Base-by-base conservation (phyloP, 2,329 filamentous ascomycete species). In the Monosporascus sp. region DNA sequence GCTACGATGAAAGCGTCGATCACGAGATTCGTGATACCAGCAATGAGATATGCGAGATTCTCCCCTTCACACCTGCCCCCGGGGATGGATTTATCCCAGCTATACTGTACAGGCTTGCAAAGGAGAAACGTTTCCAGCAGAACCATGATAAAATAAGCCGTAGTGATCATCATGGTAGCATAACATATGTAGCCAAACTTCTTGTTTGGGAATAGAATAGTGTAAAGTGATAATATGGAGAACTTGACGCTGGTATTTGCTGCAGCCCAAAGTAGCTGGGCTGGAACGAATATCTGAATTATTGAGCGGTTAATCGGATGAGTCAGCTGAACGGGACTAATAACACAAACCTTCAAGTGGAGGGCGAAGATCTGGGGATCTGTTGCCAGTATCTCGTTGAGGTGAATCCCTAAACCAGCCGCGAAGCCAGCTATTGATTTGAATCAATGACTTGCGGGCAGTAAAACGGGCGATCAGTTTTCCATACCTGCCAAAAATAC, bases 181-280 rank as follows among this genome's bases (percentile, higher is more conserved):
- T 58, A 53, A 35, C 53, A 59, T 4, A 54, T 37, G 6, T 44
- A 27, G 11, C 5, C 3, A 17, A 57, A 55, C 11, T 2, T 49
- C 7, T 24, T 54, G 7, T 5, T 24, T 2, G 54, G 54, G 31
- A 61, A 61, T 7, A 60, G 7, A 19, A 20, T 47, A 9, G 49
- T 59, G 27, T 59, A 58, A n/a, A 60, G 31, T 16, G 58, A 58
- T 5, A 58, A 41, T 5, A 60, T 58, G 17, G 56, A 60, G 14
- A 58, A 45, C 44, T 58, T 60, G 19, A 58, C 56, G 26, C 46
- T 31, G 3, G 54, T 55, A 27, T 60, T 60, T 19, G 56, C 56
- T 5, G 54, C 56, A 6, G 49, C 56, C 58, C 56, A 60, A 17
- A 58, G 41, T 45, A 53, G n/a, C 20, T 50, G 46, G 3, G 2